Base-by-base conservation (phyloP, 768 basidiomycete species). In the Xerocomellus amylosporus region DNA sequence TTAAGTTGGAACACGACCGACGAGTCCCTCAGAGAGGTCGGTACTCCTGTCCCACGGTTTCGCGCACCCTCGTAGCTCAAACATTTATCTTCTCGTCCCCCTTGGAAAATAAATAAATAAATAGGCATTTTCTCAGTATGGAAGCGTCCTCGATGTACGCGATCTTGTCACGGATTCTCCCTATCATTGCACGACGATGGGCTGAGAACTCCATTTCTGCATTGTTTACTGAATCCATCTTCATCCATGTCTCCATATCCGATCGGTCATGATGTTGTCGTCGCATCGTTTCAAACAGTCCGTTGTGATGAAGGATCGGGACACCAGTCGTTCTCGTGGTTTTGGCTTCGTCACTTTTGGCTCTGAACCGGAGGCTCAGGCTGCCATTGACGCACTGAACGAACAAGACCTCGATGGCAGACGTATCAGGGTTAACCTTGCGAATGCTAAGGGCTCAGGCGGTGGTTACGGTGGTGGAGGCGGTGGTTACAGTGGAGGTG, bases 361-460 rank as follows among this genome's bases (percentile, higher is more conserved):
- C 43, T 42, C 45, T 53, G 3, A 30, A 3, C 40, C 43, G 0
- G 72, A 80, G 61, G 81, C 81, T 52, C 54, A 81, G 2, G 66
- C 69, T 53, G 79, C 81, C 36, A 80, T 83, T 64, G 9, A 24
- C 7, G 65, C 47, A 42, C 62, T 81, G 67, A 67, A 83, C 65
- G 82, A 83, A 8, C 75, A 77, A 58, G 80, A 81, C 0, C 70
- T 83, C 13, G 82, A 83, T 63, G 80, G 81, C 51, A 78, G 82
- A 51, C 71, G 77, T 41, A 61, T 83, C 71, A 78, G 75, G 59
- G 81, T 83, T 55, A 82, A 81, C 74, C 56, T 68, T 26, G 67
- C 70, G 1, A 70, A 74, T 45, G 58, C 67, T 30, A 64, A 51
- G 53, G 59, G 71, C 40, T 51, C 64, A 24, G 24, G 24, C 24